phyloP scores from a whole-genome alignment of 2,329 filamentous ascomycete species.

The Clarireedia paspali region DNA sequence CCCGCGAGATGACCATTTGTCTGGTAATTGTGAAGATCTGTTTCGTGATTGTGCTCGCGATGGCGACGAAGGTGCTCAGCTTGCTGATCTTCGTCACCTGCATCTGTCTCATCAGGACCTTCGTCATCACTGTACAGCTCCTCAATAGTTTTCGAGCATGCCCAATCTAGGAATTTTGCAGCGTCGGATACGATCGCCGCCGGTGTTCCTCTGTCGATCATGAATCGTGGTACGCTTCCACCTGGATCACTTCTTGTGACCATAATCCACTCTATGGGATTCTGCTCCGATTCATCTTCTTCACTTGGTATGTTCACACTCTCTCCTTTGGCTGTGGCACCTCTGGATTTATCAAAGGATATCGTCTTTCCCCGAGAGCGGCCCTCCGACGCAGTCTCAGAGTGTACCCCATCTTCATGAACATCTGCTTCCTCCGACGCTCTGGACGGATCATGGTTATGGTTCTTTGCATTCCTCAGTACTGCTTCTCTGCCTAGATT shows the following conservation, averaged over 20 bases:
- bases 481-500: constrained; percentile 36
- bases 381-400: constrained; percentile 18
- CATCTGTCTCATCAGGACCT: constrained; percentile 10
- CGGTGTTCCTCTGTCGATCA: constrained; percentile 64
- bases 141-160: constrained; percentile 35
- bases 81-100: constrained; percentile 15
- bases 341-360: constrained; percentile 15
- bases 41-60: constrained; percentile 17
- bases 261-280: constrained; percentile 70
- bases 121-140: constrained; percentile 24
- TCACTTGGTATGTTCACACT: constrained; percentile 28
- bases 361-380: constrained; percentile 34
- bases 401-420: constrained; percentile 10
- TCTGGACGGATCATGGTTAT: constrained; percentile 14
- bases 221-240: constrained; percentile 62
- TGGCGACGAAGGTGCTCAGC: constrained; percentile 13
- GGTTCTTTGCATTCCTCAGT: constrained; percentile 33
- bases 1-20: constrained; percentile 26
- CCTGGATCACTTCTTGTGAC: constrained; percentile 66
- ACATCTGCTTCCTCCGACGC: constrained; percentile 8
- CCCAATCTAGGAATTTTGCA: constrained; percentile 64
- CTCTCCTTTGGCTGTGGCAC: constrained; percentile 31
- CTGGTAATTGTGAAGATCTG: constrained; percentile 28
- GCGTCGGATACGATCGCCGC: constrained; percentile 57
- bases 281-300: constrained; percentile 43